Base-by-base conservation (phyloP, 2,329 filamentous ascomycete species). In the Ceratocystis destructans region DNA sequence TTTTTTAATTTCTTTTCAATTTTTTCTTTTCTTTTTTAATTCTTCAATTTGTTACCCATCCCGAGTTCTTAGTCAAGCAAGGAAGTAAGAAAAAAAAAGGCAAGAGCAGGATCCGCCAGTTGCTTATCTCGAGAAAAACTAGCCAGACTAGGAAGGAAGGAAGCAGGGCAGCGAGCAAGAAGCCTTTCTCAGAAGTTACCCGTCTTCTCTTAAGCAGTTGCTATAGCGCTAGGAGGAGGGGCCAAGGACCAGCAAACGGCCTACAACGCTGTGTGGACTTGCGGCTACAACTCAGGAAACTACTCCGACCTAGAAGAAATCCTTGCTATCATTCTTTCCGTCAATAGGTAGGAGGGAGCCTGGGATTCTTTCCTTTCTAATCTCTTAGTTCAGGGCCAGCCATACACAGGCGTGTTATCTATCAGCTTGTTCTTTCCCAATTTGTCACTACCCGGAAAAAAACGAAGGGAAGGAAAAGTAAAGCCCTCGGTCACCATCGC, bases 291-390 rank as follows among this genome's bases (percentile, higher is more conserved):
- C 15, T 33, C 8, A 17, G 28, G 25, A n/a, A 59, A 33, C 53
- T 33, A 6, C 53, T 17, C 25, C 53, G 53, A n/a, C 10, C 28
- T 17, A 59, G 53, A 59, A n/a, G 28, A 59, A 20, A 59, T 37
- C 53, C 53, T 59, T 59, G 53, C 53, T 59, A 59, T 59, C 28
- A n/a, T 28, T 53, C 48, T 12, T 53, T 53, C 37, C 37, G 37
- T 41, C 37, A 20, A 53, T 28, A 53, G 48, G 37, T 4, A 33
- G 53, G 53, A 59, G 28, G 53, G 53, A 37, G 33, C 53, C 53
- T 59, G 53, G 15, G 2, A 20, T 12, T 17, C 53, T 7, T 17
- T 57, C 17, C 17, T 31, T 4, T 31, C 22, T 33, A 31, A 15
- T n/a, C 4, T n/a, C n/a, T 59, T 59, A 10, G 46, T 50, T 41